Conservation (phyloP, 2,329 filamentous ascomycete species). For the Apiospora phragmitis region DNA sequence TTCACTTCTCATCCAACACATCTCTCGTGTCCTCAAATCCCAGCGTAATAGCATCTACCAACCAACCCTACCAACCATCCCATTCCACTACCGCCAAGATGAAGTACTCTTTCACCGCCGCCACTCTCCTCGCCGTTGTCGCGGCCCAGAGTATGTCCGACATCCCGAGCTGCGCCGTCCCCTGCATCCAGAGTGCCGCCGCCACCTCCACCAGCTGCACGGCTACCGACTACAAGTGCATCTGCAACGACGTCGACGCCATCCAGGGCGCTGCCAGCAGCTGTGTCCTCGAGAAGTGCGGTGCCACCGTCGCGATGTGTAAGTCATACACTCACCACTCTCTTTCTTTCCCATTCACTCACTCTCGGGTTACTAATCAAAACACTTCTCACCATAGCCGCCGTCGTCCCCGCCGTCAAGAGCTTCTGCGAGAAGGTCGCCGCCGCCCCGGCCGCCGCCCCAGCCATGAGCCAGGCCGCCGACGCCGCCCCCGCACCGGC, state of each 20-base stretch:
- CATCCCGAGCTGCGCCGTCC: conserved; percentile 24
- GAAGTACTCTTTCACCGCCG: conserved; percentile 25
- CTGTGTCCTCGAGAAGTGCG: conserved; percentile 24
- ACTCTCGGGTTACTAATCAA: not conserved
- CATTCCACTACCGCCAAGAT: conserved; percentile 21
- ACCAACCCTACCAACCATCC: not conserved
- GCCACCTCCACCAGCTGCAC: conserved; percentile 20
- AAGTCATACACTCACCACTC: not conserved
- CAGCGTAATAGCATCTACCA: not conserved
- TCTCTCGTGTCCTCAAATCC: not conserved
- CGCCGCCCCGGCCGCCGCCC: not conserved
- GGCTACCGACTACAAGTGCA: conserved; percentile 24
- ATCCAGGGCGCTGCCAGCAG: conserved; percentile 20
- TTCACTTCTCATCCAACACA: not conserved
- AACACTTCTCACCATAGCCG: not conserved
- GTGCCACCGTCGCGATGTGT: conserved; percentile 19
- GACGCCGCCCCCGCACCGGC: not conserved
- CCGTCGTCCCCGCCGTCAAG: conserved; percentile 25
- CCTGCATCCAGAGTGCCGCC: conserved; percentile 23
- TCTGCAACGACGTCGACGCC: conserved; percentile 24
- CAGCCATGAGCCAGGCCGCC: not conserved
- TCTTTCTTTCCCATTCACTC: not conserved
- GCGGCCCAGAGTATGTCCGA: conserved; percentile 25
- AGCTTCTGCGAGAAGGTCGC: conserved; percentile 19
- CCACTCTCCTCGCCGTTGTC: conserved; percentile 21